Conservation (phyloP, 2,329 filamentous ascomycete genomes). For the Ascochyta pisi region DNA sequence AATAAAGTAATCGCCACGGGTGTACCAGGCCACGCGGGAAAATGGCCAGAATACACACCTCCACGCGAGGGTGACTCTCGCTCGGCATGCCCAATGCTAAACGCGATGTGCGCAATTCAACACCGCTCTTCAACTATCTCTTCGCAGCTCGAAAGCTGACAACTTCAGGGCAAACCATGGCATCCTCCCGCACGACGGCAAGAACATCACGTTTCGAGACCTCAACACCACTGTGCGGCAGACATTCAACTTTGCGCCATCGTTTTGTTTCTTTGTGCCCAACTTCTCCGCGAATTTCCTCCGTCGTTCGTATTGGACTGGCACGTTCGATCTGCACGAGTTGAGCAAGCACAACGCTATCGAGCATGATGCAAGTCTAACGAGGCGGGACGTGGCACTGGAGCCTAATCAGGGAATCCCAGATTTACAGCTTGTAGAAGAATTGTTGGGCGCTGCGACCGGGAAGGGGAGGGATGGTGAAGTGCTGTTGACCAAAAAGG, state of each 20-base stretch:
- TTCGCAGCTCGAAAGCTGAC: neutral
- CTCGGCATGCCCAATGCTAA: conserved; percentile 36
- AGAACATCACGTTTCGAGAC: conserved; percentile 39
- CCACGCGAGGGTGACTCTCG: conserved; percentile 44
- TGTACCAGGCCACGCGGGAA: conserved; percentile 44
- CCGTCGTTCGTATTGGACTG: conserved; percentile 24
- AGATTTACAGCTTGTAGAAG: conserved; percentile 46
- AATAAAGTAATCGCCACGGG: conserved; percentile 47
- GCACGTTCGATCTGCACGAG: conserved; percentile 39
- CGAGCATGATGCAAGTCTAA: conserved; percentile 47
- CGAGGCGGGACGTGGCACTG: conserved; percentile 40
- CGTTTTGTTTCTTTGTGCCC: conserved; percentile 41
- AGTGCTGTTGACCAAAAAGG: conserved; percentile 44
- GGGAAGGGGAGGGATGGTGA: conserved; percentile 47
- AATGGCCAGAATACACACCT: conserved; percentile 49
- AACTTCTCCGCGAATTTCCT: conserved; percentile 38
- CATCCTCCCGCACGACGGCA: conserved; percentile 43
- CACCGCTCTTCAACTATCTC: conserved; percentile 26
- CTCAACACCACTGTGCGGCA: conserved; percentile 35
- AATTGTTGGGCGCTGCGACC: conserved; percentile 46
- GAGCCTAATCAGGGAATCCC: conserved; percentile 49
- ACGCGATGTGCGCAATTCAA: conserved; percentile 26
- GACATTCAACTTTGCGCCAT: conserved; percentile 43
- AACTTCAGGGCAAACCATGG: conserved; percentile 38
- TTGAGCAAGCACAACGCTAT: conserved; percentile 42